These are phyloP conservation scores for Davidsoniella virescens DNA, from an alignment of 2,329 filamentous ascomycete genomes.

Conservation along the genomic window DNA sequence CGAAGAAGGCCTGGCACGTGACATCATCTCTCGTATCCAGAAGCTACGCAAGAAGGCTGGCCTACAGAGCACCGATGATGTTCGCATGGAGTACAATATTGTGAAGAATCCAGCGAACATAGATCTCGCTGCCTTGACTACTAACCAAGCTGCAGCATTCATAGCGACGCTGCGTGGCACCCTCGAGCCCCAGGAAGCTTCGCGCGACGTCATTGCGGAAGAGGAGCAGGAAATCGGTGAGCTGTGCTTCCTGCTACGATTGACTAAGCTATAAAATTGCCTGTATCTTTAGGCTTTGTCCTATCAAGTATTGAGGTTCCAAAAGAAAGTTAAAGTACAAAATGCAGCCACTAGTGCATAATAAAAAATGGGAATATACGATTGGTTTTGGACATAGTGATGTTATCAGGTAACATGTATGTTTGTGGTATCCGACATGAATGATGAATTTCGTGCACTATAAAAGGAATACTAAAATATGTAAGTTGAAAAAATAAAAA, in stretches of 20 bases:
- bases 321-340: no score
- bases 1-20: constrained; percentile 74
- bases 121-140: constrained; percentile 54
- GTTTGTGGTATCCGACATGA: no score
- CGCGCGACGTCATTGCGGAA: constrained; percentile 45
- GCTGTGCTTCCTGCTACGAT: constrained; percentile 59
- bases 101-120: constrained; percentile 63
- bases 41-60: constrained; percentile 86
- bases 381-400: no score
- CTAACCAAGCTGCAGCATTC: constrained; percentile 49
- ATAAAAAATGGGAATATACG: no score
- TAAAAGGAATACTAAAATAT: no score
- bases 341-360: no score
- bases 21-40: constrained; percentile 88
- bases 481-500: no score
- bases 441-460: no score
- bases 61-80: constrained; percentile 78
- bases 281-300: no score
- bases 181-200: constrained; percentile 34
- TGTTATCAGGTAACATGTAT: no score
- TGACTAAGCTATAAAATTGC: constrained; percentile 49
- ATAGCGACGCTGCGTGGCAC: constrained; percentile 65
- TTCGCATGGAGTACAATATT: constrained; percentile 85
- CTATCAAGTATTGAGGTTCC: constrained; percentile 17
- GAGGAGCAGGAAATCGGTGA: constrained; percentile 79